Evolutionary conservation across 208 protist species (phyloP).

Genomic region (Acanthamoeba castellanii): DNA sequence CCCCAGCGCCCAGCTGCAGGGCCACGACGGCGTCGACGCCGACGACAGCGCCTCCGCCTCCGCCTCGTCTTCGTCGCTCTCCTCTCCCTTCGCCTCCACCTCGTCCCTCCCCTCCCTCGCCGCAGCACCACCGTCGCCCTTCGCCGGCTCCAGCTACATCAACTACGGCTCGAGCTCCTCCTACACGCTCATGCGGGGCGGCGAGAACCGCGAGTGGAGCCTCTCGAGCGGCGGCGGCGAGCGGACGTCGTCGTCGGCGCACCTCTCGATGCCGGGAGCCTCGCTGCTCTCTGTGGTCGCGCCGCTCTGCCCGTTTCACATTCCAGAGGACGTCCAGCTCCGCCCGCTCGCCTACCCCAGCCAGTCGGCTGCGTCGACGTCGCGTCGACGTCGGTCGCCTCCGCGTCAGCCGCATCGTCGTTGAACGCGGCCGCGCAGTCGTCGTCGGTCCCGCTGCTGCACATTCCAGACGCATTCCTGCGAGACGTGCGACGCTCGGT

Average conservation of each 20-base stretch:
- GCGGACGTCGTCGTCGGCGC: neutral
- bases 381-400: too few relatives aligned
- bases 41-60: neutral
- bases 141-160: neutral
- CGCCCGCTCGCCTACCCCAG: neutral
- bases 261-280: neutral
- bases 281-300: neutral
- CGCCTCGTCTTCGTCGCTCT: neutral
- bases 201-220: constrained; percentile 30
- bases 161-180: neutral
- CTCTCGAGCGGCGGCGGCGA: neutral
- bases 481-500: constrained; percentile 28
- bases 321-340: constrained; percentile 25
- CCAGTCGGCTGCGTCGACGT: neutral
- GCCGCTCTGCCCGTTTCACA: constrained; percentile 23
- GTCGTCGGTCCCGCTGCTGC: neutral
- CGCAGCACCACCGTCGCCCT: neutral
- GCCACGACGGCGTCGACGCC: neutral
- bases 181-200: neutral
- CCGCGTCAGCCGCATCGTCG: neutral
- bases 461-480: constrained; percentile 42
- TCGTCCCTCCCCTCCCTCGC: neutral
- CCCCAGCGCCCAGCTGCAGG: neutral
- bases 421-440: neutral
- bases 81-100: neutral